Conservation (phyloP, 257 asterid genomes). For the Cordia subcordata region DNA sequence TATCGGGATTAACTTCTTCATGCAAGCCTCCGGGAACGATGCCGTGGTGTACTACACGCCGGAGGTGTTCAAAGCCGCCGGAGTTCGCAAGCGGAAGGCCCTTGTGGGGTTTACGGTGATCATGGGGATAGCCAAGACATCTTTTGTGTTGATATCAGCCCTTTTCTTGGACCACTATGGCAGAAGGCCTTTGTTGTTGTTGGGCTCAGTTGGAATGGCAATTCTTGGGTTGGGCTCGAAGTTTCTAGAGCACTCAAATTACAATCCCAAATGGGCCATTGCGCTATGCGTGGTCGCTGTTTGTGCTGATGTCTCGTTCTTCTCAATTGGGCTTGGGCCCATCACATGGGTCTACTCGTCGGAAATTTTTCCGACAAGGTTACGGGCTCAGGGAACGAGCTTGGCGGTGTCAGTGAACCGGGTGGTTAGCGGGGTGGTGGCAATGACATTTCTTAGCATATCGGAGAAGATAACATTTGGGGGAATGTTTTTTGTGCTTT, state of each 20-base stretch:
- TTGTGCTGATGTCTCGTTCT: conserved; percentile 73
- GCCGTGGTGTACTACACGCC: conserved; percentile 89
- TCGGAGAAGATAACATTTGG: conserved; percentile 58
- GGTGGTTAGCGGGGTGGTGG: conserved; percentile 64
- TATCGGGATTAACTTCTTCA: conserved; percentile 79
- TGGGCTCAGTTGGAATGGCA: conserved; percentile 61
- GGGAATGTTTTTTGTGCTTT: conserved; percentile 55
- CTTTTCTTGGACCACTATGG: conserved; percentile 67
- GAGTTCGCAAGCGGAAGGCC: conserved; percentile 41
- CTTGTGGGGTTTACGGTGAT: conserved; percentile 65
- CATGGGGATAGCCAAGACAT: conserved; percentile 62
- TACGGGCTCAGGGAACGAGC: conserved; percentile 72
- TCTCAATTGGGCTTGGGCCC: conserved; percentile 91
- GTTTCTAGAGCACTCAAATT: conserved; percentile 31
- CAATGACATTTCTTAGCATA: conserved; percentile 64
- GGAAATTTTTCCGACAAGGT: conserved; percentile 59
- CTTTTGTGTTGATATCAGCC: conserved; percentile 64
- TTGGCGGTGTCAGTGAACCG: conserved; percentile 75
- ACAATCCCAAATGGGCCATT: conserved; percentile 70
- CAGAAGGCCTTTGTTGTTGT: conserved; percentile 59
- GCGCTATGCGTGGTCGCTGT: conserved; percentile 61
- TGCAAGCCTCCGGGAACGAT: conserved; percentile 91
- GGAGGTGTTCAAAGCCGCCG: conserved; percentile 67
- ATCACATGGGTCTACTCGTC: conserved; percentile 83
- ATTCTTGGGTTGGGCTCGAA: conserved; percentile 60